Evolutionary conservation across 2,329 filamentous ascomycete species (phyloP).

Genomic region (Aspergillus chevalieri): DNA sequence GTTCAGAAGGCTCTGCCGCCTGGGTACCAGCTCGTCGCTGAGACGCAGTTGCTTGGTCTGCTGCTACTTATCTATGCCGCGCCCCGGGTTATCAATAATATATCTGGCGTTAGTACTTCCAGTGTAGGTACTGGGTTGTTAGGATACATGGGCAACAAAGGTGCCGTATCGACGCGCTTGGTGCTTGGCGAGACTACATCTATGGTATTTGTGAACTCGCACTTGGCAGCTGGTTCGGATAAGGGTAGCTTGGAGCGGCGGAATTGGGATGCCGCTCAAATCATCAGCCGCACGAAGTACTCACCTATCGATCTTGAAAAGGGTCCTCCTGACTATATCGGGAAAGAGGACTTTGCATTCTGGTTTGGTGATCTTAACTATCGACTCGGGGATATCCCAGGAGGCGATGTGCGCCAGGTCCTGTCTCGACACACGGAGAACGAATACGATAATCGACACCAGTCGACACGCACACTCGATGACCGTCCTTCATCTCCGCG

Average conservation of each 20-base stretch:
- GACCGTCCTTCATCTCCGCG: conserved; percentile 15
- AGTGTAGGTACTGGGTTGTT: conserved; percentile 83
- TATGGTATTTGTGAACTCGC: conserved; percentile 84
- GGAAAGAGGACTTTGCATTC: conserved; percentile 87
- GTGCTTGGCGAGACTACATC: conserved; percentile 84
- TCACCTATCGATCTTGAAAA: conserved; percentile 65
- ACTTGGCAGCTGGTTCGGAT: conserved; percentile 82
- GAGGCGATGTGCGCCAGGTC: conserved; percentile 80
- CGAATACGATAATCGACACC: conserved; percentile 59
- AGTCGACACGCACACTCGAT: conserved; percentile 20
- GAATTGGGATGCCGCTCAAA: conserved; percentile 83
- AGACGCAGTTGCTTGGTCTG: conserved; percentile 81
- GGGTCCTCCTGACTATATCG: conserved; percentile 55
- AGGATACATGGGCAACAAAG: conserved; percentile 95
- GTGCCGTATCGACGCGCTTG: conserved; percentile 73
- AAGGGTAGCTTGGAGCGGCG: conserved; percentile 70
- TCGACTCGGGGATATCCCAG: conserved; percentile 77
- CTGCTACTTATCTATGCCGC: conserved; percentile 81
- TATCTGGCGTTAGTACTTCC: conserved; percentile 75
- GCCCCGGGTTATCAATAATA: conserved; percentile 63
- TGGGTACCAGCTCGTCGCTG: conserved; percentile 69
- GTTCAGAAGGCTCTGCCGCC: conserved; percentile 66
- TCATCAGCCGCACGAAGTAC: conserved; percentile 70
- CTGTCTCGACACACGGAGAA: conserved; percentile 76
- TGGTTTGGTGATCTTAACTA: conserved; percentile 98